A percentile compares a stretch with the other conserved stretches of the same genome.
Evolutionary conservation across 1,284 basidiomycete genomes (phyloP).

Genomic region (Agroathelia rolfsii): DNA sequence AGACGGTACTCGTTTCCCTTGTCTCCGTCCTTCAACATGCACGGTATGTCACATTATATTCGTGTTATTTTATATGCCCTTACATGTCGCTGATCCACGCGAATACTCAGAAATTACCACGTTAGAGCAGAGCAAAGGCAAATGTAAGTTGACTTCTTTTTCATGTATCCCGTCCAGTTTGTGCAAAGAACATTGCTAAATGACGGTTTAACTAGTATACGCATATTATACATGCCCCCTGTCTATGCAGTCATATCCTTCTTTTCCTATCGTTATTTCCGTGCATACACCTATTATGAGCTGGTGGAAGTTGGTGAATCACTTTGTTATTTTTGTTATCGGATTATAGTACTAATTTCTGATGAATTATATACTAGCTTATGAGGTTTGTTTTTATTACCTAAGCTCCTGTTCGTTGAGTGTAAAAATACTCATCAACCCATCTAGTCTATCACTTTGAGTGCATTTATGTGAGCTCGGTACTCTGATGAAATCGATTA

Average conservation of each 20-base stretch:
- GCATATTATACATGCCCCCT: conserved; percentile 73
- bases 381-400: conserved; percentile 22
- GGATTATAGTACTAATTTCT: too few relatives aligned
- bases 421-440: conserved; percentile 4
- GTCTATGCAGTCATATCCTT: conserved; percentile 83
- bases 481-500: conserved; percentile 15
- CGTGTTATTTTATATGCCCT: background rate
- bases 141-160: conserved; percentile 38
- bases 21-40: conserved; percentile 49
- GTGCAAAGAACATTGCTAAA: background rate
- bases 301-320: conserved; percentile 60
- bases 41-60: conserved; percentile 32
- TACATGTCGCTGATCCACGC: conserved; percentile 1
- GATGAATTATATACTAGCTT: conserved; percentile 19
- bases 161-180: background rate
- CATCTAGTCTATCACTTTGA: conserved; percentile 60
- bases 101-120: conserved; percentile 46
- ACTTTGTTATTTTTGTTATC: background rate
- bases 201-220: conserved; percentile 33
- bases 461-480: conserved; percentile 60
- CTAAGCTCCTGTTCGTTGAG: conserved; percentile 23
- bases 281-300: conserved; percentile 74
- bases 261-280: conserved; percentile 80
- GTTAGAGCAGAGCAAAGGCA: conserved; percentile 64
- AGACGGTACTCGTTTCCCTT: conserved; percentile 55